Evolutionary conservation across 345 rosid genomes (phyloP), one percentile per base, ranked within the genome.

Genomic region (Gossypium ekmanianum): DNA sequence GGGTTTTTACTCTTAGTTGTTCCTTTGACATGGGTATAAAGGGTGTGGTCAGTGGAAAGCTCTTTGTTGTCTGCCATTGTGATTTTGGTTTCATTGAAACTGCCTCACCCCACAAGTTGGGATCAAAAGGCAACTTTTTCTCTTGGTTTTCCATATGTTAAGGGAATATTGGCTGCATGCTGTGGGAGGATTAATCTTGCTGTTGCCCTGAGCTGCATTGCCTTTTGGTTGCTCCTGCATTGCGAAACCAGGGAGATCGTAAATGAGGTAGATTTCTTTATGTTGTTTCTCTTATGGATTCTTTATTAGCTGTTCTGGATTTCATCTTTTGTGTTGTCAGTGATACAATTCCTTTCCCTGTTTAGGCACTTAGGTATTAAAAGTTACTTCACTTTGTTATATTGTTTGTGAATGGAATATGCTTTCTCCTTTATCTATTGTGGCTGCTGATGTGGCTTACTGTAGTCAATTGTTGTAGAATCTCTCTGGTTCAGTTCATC

Each of bases 21-120:
- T 83, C 80, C 68, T 81, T 78, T 78, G 77, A 81, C 79, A 68
- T 85, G 83, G 83, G 79, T 74, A 69, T 80, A 73, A 74, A 77
- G 74, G 79, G 74, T 82, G 61, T 77, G 85, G 83, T 81, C 74
- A 65, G 74, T 81, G 77, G 86, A 81, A 78, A 76, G 75, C 79
- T 75, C 73, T 79, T 59, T 73, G 77, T 79, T 71, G 70, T 78
- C 79, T 76, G 80, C 63, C 22, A 72, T 47, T n/a, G 3, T 72
- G 45, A 75, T 63, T 76, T 82, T 75, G 71, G 87, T 72, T 81
- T 73, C 47, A 44, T 62, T 77, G 64, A 76, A 65, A 72, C 74
- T 76, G 78, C 22, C 75, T 63, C 62, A 48, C 64, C 72, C 71
- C 58, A 51, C 68, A 71, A 64, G 79, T 70, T 2, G 76, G 82